phyloP scores from a whole-genome alignment of 371 early-diverging fungal genomes.

The Gilbertella persicaria region DNA sequence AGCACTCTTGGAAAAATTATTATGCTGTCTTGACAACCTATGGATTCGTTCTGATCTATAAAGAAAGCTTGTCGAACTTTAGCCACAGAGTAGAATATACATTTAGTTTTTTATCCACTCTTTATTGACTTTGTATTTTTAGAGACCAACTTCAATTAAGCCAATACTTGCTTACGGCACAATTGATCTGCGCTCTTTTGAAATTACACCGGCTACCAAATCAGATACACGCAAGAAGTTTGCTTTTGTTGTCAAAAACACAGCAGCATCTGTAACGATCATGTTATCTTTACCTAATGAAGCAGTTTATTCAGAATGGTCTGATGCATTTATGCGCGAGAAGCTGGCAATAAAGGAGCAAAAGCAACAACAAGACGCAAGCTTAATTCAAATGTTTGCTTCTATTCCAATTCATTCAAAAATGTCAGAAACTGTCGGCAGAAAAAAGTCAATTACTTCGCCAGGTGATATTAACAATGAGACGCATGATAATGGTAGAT shows the following conservation, averaged over 20 bases:
- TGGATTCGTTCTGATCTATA: constrained; percentile 42
- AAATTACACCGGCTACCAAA: constrained; percentile 38
- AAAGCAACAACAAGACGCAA: not conserved
- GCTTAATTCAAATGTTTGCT: not conserved
- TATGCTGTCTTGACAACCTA: constrained; percentile 33
- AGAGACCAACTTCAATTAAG: constrained; percentile 18
- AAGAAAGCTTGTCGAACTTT: constrained; percentile 20
- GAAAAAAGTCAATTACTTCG: not conserved
- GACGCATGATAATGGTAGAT: not conserved
- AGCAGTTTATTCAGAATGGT: constrained; percentile 37
- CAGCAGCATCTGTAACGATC: constrained; percentile 26
- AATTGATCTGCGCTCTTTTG: constrained; percentile 37
- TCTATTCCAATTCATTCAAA: constrained; percentile 4
- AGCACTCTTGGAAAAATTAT: constrained; percentile 42
- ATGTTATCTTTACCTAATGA: constrained; percentile 38
- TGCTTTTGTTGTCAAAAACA: constrained; percentile 17
- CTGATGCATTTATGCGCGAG: constrained; percentile 51
- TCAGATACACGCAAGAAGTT: constrained; percentile 29
- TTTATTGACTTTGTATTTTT: not conserved
- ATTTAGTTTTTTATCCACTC: constrained; percentile 25
- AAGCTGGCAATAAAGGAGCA: constrained; percentile 31
- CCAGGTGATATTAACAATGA: not conserved
- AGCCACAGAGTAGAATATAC: constrained; percentile 32
- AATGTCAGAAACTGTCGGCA: not conserved
- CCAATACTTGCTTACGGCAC: constrained; percentile 33